These are phyloP conservation scores for Zelopaecilomyces penicillatus DNA, from an alignment of 2,329 filamentous ascomycete species.

Conservation along the genomic window DNA sequence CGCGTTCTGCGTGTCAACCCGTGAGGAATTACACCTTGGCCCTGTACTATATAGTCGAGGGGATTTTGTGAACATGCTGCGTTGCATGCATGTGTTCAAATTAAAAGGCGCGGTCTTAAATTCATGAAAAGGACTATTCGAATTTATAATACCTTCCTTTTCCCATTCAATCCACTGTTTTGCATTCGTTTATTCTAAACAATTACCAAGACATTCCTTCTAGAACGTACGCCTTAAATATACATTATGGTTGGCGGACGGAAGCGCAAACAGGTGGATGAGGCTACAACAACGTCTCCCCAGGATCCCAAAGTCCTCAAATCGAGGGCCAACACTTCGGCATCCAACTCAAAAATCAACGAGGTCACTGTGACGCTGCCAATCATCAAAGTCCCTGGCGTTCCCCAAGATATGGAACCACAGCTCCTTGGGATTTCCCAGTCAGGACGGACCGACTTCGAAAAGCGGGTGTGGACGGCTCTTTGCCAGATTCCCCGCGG, in stretches of 20 bases:
- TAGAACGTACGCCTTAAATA: no score
- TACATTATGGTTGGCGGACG: neutral
- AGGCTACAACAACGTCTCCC: neutral
- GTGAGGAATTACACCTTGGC: no score
- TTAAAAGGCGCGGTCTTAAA: neutral
- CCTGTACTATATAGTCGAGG: no score
- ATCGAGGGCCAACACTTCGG: no score
- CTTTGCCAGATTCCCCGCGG: conserved; percentile 72
- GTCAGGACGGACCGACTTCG: conserved; percentile 42
- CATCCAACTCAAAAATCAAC: conserved; percentile 2
- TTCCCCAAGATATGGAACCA: conserved; percentile 11
- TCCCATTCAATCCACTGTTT: no score
- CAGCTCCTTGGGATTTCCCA: conserved; percentile 38
- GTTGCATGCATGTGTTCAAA: conserved; percentile 3
- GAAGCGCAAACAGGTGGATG: conserved; percentile 6
- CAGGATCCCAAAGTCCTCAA: no score
- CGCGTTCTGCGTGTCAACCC: neutral
- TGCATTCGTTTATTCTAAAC: no score
- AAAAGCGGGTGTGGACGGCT: conserved; percentile 59
- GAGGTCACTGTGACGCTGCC: neutral
- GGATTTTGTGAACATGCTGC: no score
- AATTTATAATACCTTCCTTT: no score
- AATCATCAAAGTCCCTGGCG: neutral
- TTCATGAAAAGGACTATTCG: no score
- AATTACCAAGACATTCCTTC: no score